These are phyloP conservation scores for Ramaria sp. DNA, from an alignment of 768 basidiomycete species.

Conservation along the genomic window DNA sequence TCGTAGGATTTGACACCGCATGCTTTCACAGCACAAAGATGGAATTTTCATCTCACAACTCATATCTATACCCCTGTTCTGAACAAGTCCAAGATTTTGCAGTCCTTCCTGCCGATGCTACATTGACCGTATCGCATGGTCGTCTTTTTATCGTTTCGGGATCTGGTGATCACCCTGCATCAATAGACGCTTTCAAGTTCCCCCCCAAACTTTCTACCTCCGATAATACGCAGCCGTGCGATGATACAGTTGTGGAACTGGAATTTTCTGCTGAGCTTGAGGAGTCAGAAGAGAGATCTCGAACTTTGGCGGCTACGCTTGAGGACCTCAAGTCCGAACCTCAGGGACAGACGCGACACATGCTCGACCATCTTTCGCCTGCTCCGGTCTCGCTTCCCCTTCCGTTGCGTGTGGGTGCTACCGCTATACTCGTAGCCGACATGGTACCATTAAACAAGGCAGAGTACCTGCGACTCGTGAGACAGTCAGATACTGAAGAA, in stretches of 20 bases:
- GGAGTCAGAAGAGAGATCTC: constrained; percentile 3
- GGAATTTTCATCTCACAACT: constrained; percentile 30
- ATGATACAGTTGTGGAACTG: neutral
- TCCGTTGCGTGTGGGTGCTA: constrained; percentile 26
- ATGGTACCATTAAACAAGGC: constrained; percentile 39
- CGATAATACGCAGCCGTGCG: neutral
- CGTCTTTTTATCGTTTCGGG: constrained; percentile 56
- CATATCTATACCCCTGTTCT: constrained; percentile 47
- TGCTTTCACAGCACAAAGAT: constrained; percentile 41
- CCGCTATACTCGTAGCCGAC: constrained; percentile 31
- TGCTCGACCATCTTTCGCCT: constrained; percentile 27
- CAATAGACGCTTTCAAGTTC: constrained; percentile 55
- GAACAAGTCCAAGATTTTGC: constrained; percentile 69
- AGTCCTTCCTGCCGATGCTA: constrained; percentile 57
- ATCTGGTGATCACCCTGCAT: constrained; percentile 34
- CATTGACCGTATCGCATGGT: constrained; percentile 62
- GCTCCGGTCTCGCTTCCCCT: constrained; percentile 25
- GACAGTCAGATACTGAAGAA: constrained; percentile 27
- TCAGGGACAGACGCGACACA: constrained; percentile 33
- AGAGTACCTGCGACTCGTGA: constrained; percentile 32
- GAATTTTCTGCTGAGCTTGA: constrained; percentile 16
- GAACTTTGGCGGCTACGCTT: neutral
- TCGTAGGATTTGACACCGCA: constrained; percentile 47
- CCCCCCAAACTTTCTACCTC: constrained; percentile 42
- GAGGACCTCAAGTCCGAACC: constrained; percentile 19